Percentiles rank a stretch among this genome's conserved stretches.
Conservation (phyloP, 2,329 filamentous ascomycete species). For the Septoria linicola region DNA sequence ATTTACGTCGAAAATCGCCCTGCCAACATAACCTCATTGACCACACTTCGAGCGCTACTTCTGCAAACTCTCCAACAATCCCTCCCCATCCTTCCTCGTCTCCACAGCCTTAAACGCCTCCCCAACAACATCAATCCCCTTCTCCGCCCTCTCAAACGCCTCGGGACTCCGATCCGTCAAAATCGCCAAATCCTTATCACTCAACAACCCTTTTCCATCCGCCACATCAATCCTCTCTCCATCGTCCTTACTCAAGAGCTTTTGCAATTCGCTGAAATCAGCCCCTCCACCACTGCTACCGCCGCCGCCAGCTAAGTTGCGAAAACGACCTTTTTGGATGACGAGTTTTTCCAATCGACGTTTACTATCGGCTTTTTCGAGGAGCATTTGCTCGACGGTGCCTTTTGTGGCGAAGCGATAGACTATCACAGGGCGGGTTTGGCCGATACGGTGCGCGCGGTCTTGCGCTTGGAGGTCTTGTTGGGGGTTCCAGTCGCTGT, state of each 20-base stretch:
- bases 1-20: no score
- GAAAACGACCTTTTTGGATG: slow-evolving; percentile 88
- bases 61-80: slow-evolving; percentile 51
- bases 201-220: slow-evolving; percentile 65
- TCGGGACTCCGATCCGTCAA: slow-evolving; percentile 73
- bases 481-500: slow-evolving; percentile 92
- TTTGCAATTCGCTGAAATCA: slow-evolving; percentile 50
- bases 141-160: slow-evolving; percentile 71
- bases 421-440: slow-evolving; percentile 86
- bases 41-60: slow-evolving; percentile 35
- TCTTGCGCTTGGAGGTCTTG: slow-evolving; percentile 97
- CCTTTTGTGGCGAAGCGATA: slow-evolving; percentile 91
- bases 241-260: slow-evolving; percentile 60
- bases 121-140: slow-evolving; percentile 70
- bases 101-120: slow-evolving; percentile 61
- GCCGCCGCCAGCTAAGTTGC: slow-evolving; percentile 36
- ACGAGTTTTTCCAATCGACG: slow-evolving; percentile 89
- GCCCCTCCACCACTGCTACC: slow-evolving; percentile 51
- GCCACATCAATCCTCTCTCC: slow-evolving; percentile 60
- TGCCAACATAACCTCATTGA: no score
- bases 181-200: slow-evolving; percentile 71
- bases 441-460: slow-evolving; percentile 89
- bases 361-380: slow-evolving; percentile 87
- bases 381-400: slow-evolving; percentile 84
- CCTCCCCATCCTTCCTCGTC: slow-evolving; percentile 60